phyloP scores from a whole-genome alignment of 192 early-diverging fungal species.

The Phlyctochytrium arcticum region DNA sequence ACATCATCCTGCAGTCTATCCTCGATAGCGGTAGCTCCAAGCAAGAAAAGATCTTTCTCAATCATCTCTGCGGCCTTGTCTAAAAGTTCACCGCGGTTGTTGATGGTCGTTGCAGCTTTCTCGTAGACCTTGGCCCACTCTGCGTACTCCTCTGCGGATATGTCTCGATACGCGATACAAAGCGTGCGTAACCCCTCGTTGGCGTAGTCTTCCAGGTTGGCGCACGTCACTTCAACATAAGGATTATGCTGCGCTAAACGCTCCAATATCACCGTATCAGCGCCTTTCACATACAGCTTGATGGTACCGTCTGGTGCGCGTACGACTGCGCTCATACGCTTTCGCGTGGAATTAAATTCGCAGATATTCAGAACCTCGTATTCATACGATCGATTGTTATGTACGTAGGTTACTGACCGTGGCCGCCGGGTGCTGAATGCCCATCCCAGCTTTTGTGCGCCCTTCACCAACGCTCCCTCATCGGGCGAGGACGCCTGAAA shows the following conservation, averaged over 20 bases:
- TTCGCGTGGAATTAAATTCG: constrained; percentile 99
- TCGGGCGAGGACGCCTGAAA: constrained; percentile 98
- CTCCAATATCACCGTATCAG: constrained; percentile 95
- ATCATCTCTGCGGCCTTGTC: constrained; percentile 94
- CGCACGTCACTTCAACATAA: constrained; percentile 66
- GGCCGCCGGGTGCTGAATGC: constrained; percentile 52
- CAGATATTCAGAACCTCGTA: constrained; percentile 93
- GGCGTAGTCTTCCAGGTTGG: constrained; percentile 89
- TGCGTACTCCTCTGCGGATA: constrained; percentile 82
- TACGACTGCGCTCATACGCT: constrained; percentile 93
- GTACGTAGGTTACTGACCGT: constrained; percentile 42
- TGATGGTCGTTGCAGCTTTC: constrained; percentile 79
- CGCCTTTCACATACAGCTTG: constrained; percentile 95
- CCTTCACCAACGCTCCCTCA: constrained; percentile 88
- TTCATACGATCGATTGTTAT: constrained; percentile 53
- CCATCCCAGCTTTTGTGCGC: constrained; percentile 54
- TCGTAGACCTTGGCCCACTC: constrained; percentile 81
- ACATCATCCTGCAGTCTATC: constrained; percentile 98
- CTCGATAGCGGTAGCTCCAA: constrained; percentile 98
- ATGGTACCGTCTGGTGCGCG: constrained; percentile 77
- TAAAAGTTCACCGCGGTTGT: constrained; percentile 79
- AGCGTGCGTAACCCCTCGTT: constrained; percentile 94
- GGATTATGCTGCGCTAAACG: constrained; percentile 71
- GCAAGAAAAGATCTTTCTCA: constrained; percentile 84
- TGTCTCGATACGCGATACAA: constrained; percentile 91